phyloP scores from a whole-genome alignment of 2,329 filamentous ascomycete genomes.

The Eutypella sp. region DNA sequence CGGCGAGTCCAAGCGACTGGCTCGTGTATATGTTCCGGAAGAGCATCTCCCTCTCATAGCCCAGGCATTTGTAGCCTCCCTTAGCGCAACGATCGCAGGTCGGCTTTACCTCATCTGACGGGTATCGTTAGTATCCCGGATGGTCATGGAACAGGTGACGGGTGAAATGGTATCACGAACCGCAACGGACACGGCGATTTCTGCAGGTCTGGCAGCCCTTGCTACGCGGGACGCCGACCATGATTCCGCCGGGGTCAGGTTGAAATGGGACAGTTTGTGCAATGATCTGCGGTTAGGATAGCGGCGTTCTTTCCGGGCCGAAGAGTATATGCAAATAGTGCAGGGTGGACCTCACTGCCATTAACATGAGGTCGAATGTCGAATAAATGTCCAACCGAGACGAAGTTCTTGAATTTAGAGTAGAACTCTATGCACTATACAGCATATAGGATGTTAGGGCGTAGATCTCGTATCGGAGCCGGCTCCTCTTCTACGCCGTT shows the following conservation, averaged over 20 bases:
- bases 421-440: no score
- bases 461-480: no score
- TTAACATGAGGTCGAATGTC: no score
- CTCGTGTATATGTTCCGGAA: constrained; percentile 13
- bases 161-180: constrained; percentile 4
- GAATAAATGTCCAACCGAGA: no score
- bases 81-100: constrained; percentile 13
- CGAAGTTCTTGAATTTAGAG: no score
- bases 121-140: constrained; percentile 6
- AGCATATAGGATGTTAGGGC: no score
- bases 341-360: no score
- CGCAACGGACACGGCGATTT: constrained; percentile 14
- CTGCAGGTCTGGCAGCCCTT: constrained; percentile 17
- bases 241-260: constrained; percentile 1
- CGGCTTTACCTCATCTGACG: constrained; percentile 14
- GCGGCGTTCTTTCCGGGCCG: background rate
- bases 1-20: no score
- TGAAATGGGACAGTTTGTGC: background rate
- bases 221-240: constrained; percentile 16
- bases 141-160: no score
- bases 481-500: no score
- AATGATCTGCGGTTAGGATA: background rate
- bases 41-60: constrained; percentile 14
- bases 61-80: constrained; percentile 13
- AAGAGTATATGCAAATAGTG: no score